phyloP scores from a whole-genome alignment of 192 early-diverging fungal species.

The Backusella morwellensis region DNA sequence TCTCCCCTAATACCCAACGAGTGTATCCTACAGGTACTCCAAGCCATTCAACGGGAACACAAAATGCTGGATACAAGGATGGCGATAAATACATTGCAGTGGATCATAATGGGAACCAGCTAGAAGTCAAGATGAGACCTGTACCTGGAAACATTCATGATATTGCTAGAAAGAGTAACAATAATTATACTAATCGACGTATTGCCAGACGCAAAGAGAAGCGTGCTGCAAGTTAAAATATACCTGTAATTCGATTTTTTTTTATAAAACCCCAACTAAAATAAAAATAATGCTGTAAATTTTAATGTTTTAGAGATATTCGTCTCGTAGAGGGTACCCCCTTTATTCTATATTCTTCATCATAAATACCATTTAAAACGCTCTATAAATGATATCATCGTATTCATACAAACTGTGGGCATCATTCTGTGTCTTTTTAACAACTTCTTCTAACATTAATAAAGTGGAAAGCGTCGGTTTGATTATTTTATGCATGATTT shows the following conservation, averaged over 20 bases:
- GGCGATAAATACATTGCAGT: constrained; percentile 33
- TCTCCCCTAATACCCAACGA: neutral
- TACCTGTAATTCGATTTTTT: neutral
- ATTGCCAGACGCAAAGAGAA: constrained; percentile 11
- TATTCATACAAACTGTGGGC: no score
- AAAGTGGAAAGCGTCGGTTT: no score
- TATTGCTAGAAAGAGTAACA: neutral
- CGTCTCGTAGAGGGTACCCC: no score
- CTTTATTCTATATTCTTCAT: no score
- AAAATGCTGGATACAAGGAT: constrained; percentile 25
- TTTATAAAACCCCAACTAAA: no score
- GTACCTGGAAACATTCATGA: neutral
- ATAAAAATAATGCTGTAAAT: no score
- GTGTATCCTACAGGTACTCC: neutral
- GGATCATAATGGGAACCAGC: constrained; percentile 29
- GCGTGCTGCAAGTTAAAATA: neutral
- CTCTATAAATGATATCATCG: no score
- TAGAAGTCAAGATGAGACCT: constrained; percentile 34
- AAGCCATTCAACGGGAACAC: neutral
- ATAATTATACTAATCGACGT: constrained; percentile 13
- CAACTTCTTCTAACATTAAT: no score
- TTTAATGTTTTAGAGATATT: no score
- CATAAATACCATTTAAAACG: no score
- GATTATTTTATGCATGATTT: no score
- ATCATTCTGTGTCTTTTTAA: no score